Percentiles rank a stretch among this genome's conserved stretches.
Conservation (phyloP, 352 stramenopile genomes). For the Phytopythium chamaehyphon region DNA sequence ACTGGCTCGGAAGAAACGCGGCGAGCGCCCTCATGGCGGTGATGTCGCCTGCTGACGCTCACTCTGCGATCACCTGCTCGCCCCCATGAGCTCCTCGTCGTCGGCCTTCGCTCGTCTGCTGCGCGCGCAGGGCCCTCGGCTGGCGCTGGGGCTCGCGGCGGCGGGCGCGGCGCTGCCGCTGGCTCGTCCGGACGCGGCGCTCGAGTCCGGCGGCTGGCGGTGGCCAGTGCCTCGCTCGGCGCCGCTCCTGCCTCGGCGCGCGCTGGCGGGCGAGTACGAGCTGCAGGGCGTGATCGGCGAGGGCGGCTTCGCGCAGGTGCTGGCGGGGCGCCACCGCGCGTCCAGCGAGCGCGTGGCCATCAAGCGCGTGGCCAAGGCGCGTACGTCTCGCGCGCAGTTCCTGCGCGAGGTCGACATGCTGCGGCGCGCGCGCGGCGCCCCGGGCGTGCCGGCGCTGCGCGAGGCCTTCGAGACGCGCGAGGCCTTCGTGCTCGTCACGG, state of each 20-base stretch:
- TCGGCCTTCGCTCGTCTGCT: no score
- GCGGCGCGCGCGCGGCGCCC: conserved; percentile 29
- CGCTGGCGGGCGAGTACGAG: conserved; percentile 38
- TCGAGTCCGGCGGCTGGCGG: conserved; percentile 1
- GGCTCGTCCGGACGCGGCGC: neutral
- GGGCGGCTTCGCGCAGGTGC: conserved; percentile 45
- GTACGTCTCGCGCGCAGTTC: conserved; percentile 33
- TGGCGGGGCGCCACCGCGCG: conserved; percentile 31
- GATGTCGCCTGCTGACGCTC: no score
- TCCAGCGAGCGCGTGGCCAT: conserved; percentile 49
- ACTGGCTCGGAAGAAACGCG: no score
- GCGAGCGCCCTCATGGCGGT: no score
- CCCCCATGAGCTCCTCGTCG: no score
- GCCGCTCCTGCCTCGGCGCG: conserved; percentile 3
- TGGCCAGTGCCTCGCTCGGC: neutral
- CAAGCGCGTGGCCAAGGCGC: conserved; percentile 46
- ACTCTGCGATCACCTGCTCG: no score
- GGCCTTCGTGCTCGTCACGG: conserved; percentile 52
- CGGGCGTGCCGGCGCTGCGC: conserved; percentile 40
- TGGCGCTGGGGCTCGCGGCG: neutral
- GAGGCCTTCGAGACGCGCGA: conserved; percentile 58
- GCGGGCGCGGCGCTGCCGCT: neutral
- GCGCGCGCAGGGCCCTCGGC: neutral
- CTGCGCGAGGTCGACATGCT: conserved; percentile 49
- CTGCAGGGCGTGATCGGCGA: conserved; percentile 42